phyloP scores from a whole-genome alignment of 495 filamentous ascomycete genomes.

The Trichoderma virens region DNA sequence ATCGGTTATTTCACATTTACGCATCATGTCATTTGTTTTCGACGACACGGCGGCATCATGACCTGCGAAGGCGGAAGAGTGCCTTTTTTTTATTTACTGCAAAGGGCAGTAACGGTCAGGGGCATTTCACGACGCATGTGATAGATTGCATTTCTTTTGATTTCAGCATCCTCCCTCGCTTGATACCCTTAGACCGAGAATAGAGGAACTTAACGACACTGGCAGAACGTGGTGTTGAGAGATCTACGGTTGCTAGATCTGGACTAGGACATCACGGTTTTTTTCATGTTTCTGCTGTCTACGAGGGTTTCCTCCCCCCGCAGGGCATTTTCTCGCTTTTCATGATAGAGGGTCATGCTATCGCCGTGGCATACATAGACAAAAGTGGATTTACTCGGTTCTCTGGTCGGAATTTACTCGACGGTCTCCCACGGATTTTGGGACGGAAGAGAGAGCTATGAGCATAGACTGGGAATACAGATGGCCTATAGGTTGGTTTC shows the following conservation, averaged over 20 bases:
- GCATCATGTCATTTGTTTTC: constrained; percentile 7
- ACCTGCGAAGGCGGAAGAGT: constrained; percentile 11
- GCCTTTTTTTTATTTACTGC: constrained; percentile 8
- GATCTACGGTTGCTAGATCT: constrained; percentile 27
- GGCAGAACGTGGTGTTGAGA: constrained; percentile 15
- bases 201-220: constrained; percentile 14
- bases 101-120: constrained; percentile 14
- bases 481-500: constrained; percentile 1
- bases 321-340: constrained; percentile 33
- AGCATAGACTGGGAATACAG: constrained; percentile 7
- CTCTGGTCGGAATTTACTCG: constrained; percentile 26
- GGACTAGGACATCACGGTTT: constrained; percentile 22
- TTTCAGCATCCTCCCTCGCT: constrained; percentile 15
- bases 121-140: constrained; percentile 13
- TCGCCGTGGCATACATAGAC: constrained; percentile 44
- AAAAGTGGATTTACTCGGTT: constrained; percentile 52
- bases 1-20: constrained; percentile 12
- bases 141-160: constrained; percentile 17
- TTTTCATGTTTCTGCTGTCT: constrained; percentile 23
- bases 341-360: constrained; percentile 33
- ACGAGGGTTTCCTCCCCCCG: constrained; percentile 27
- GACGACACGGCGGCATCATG: constrained; percentile 13
- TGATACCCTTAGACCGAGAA: constrained; percentile 37
- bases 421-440: constrained; percentile 15
- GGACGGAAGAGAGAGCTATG: constrained; percentile 2